Base-by-base conservation (phyloP, 306 rosid genomes). In the Amphicarpaea edgeworthii region DNA sequence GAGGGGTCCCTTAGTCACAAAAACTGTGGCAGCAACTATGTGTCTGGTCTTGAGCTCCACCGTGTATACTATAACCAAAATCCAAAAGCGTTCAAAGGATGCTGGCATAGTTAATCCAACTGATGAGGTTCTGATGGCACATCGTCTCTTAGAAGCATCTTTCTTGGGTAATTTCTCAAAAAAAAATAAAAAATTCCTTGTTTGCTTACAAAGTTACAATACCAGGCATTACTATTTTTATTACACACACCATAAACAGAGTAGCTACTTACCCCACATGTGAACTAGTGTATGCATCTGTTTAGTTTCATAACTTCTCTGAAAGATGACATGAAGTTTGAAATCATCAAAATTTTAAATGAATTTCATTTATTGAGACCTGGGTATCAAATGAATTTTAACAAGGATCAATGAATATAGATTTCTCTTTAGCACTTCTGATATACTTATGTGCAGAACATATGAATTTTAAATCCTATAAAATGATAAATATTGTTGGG, bases 11-110 rank as follows among this genome's bases (percentile, higher is more conserved):
- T 66, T 89, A 69, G 85, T 91, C 60, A 75, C 72, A 41, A 85
- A 91, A 77, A 87, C 86, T 14, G 84, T 91, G 46, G 95, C 85
- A 19, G 88, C 83, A 54, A 91, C 93, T 20, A 38, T 87, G 79
- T 11, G 80, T 11, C 75, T 86, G 42, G 82, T 91, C 15, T 83
- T 89, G 42, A 75, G 79, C 38, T 87, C 91, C 7, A 82, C 87
- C 45, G 15, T 85, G 15, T 85, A 76, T 45, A 72, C 70, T 8
- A 68, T 84, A 7, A 49, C 75, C 45, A 59, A 46, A 49, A 58
- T 85, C 14, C 84, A 77, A 14, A 83, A 83, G 23, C 90, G 87
- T 68, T 77, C 83, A 2, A 38, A 45, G 30, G 91, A 83, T 17
- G 49, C 71, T 16, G 84, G 93, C 37, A 72, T 79, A n/a, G 24